Evolutionary conservation across 352 stramenopile genomes (phyloP), one percentile per base, ranked within the genome.

Genomic region (Phytophthora rubi): DNA sequence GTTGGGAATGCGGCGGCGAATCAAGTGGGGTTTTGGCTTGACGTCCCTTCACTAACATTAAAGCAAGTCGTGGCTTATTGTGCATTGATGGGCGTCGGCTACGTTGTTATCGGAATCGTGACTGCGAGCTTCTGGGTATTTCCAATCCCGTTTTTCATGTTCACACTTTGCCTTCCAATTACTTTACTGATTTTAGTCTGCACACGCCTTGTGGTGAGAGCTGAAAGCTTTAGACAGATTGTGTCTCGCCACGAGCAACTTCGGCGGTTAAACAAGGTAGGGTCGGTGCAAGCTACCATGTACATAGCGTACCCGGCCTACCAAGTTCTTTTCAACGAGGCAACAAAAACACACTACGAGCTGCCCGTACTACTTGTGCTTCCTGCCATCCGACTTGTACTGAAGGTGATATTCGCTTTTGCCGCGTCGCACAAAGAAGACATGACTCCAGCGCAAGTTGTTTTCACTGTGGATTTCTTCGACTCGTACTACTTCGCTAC

Each of bases 391-490:
- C 53, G 56, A 13, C 7, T 62, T 3, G 13, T 63, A 10, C 56
- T 51, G n/a, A 63, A 65, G 33, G 39, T 15, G 3, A 4, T 42
- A n/a, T 62, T 62, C 47, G 47, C 51, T 8, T 30, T 6, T 3
- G 28, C 44, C 23, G 39, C 53, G 26, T n/a, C 49, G 4, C 57
- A 71, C 39, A 61, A 62, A 21, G 39, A 61, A 45, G 65, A 71
- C 16, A 66, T 65, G 39, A 51, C 65, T 9, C 57, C 51, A 3
- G 59, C 39, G 5, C 47, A 59, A 45, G 52, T 67, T 23, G 53
- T 67, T 4, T 65, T 71, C 15, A 58, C 39, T 3, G 49, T 71
- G 15, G 64, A 71, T 21, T 58, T 67, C 26, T 68, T 62, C 35
- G 53, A 62, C n/a, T 39, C 61, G 0, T 39, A 56, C 9, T 68